These are phyloP conservation scores for Cyberlindnera saturnus DNA, from an alignment of 805 yeast species.

Conservation along the genomic window DNA sequence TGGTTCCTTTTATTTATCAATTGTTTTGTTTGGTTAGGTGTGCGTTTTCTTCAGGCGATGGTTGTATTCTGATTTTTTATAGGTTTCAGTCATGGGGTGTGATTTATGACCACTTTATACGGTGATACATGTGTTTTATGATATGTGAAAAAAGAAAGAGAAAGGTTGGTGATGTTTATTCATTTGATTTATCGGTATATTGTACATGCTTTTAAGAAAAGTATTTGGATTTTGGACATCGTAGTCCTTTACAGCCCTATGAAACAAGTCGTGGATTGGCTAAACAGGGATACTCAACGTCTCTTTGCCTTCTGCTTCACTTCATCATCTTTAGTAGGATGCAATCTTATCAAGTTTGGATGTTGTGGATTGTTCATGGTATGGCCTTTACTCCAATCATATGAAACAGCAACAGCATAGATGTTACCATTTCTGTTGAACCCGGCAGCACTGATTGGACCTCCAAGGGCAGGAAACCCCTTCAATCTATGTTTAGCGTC, in stretches of 20 bases:
- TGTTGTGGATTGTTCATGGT: conserved; percentile 68
- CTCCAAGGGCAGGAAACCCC: conserved; percentile 62
- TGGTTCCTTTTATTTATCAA: background rate
- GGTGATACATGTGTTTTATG: background rate
- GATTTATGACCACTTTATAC: background rate
- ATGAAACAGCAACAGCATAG: conserved; percentile 86
- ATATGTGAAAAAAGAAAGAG: background rate
- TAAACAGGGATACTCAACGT: conserved; percentile 9
- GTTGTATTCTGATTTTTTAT: background rate
- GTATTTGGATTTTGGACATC: no score
- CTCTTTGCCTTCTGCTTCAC: conserved; percentile 48
- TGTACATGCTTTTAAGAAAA: no score
- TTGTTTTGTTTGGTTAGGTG: no score
- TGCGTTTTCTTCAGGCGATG: background rate
- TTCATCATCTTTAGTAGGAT: conserved; percentile 81
- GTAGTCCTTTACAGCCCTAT: no score
- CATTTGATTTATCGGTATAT: no score
- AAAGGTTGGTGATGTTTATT: background rate
- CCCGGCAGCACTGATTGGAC: conserved; percentile 67
- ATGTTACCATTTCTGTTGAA: conserved; percentile 82
- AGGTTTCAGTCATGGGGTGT: background rate
- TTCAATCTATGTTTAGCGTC: conserved; percentile 84
- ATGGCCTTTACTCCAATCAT: conserved; percentile 95
- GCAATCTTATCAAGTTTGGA: conserved; percentile 74
- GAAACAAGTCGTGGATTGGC: no score